Percentiles rank a stretch among this genome's conserved stretches.
Conservation (phyloP, 148 eudicot species). For the Spergularia bocconei region DNA sequence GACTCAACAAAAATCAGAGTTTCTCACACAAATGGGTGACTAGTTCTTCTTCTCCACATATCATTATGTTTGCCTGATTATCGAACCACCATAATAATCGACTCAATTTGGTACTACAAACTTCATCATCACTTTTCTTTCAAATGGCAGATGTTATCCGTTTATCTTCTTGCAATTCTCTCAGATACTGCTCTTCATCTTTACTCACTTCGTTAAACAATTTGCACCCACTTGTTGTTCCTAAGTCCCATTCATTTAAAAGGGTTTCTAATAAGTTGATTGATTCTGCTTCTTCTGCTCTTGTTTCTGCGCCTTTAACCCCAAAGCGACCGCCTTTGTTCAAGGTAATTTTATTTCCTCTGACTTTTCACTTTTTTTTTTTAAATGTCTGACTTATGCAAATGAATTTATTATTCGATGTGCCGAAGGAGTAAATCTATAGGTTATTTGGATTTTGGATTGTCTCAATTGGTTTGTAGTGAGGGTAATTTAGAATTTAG, state of each 20-base stretch:
- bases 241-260: slow-evolving; percentile 26
- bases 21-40: no score
- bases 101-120: no score
- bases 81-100: no score
- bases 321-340: slow-evolving; percentile 32
- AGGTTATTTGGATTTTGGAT: not conserved
- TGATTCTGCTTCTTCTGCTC: slow-evolving; percentile 21
- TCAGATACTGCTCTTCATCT: slow-evolving; percentile 22
- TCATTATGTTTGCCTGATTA: not conserved
- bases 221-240: slow-evolving; percentile 22
- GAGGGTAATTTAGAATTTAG: not conserved
- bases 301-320: slow-evolving; percentile 28
- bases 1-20: no score
- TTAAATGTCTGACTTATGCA: not conserved
- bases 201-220: slow-evolving; percentile 31
- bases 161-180: slow-evolving; percentile 30
- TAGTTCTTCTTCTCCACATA: no score
- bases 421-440: not conserved
- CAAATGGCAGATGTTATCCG: slow-evolving; percentile 59
- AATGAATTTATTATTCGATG: not conserved
- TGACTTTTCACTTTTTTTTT: not conserved
- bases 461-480: not conserved
- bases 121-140: slow-evolving; percentile 7
- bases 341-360: slow-evolving; percentile 35
- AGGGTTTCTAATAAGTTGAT: slow-evolving; percentile 22